Conservation (phyloP, 768 basidiomycete species). For the Lentinula guzmanii region DNA sequence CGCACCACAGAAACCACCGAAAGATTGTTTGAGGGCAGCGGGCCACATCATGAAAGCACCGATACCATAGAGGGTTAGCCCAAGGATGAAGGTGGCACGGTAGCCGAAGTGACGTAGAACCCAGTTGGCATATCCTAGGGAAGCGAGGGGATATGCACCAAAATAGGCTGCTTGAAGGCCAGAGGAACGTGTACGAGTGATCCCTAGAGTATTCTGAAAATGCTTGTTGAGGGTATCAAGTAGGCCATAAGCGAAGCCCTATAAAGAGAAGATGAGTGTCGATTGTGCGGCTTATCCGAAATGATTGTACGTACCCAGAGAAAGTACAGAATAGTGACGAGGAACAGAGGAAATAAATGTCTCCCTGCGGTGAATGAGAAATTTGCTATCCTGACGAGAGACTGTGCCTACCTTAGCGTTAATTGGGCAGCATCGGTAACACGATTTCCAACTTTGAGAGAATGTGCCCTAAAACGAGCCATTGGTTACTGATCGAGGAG, state of each 20-base stretch:
- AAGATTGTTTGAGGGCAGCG: conserved; percentile 24
- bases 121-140: conserved; percentile 27
- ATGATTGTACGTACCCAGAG: conserved; percentile 21
- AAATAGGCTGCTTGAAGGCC: conserved; percentile 30
- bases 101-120: conserved; percentile 26
- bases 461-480: conserved; percentile 19
- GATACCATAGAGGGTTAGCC: conserved; percentile 23
- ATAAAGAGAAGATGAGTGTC: not conserved
- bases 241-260: conserved; percentile 28
- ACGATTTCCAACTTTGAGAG: conserved; percentile 25
- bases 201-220: conserved; percentile 25
- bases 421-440: conserved; percentile 24
- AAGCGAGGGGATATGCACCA: conserved; percentile 27
- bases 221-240: conserved; percentile 30
- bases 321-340: conserved; percentile 29
- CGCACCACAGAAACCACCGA: conserved; percentile 29
- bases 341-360: conserved; percentile 26
- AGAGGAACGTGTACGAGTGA: conserved; percentile 27
- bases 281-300: not conserved
- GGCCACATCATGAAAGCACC: conserved; percentile 31
- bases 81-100: conserved; percentile 26
- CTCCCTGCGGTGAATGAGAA: conserved; percentile 10
- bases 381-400: not conserved
- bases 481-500: not conserved
- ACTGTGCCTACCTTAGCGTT: conserved; percentile 14